These are phyloP conservation scores for Fusarium keratoplasticum DNA, from an alignment of 2,329 filamentous ascomycete species.

Conservation along the genomic window DNA sequence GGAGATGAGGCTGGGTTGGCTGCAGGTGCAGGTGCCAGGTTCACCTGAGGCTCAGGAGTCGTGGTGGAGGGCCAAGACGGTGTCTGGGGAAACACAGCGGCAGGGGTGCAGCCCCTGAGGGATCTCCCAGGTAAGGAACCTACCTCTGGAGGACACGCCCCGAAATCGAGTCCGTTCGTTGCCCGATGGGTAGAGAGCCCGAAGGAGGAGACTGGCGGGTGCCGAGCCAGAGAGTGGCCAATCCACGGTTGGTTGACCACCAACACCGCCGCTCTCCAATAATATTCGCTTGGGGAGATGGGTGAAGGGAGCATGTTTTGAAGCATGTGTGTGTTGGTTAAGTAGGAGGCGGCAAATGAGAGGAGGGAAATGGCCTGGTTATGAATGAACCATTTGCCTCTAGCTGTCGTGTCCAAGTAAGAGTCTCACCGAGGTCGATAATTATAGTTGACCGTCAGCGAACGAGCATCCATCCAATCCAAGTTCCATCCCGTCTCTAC, in stretches of 20 bases:
- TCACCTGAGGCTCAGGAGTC: conserved; percentile 43
- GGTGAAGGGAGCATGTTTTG: not conserved
- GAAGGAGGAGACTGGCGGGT: not conserved
- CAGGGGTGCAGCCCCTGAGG: conserved; percentile 28
- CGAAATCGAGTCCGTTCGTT: conserved; percentile 5
- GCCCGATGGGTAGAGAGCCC: not conserved
- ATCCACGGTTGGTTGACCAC: conserved; percentile 19
- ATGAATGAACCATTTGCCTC: not conserved
- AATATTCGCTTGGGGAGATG: conserved; percentile 4
- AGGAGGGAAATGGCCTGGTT: not conserved
- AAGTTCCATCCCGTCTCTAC: conserved; percentile 1
- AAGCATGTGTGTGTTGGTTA: not conserved
- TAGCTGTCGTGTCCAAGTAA: not conserved
- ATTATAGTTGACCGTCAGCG: not conserved
- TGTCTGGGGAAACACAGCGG: conserved; percentile 33
- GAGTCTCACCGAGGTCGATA: not conserved
- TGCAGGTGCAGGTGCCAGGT: conserved; percentile 36
- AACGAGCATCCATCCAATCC: not conserved
- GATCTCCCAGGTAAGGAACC: conserved; percentile 8
- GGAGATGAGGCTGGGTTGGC: conserved; percentile 3
- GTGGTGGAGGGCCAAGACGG: conserved; percentile 15
- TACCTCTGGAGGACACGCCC: conserved; percentile 15
- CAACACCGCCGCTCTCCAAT: conserved; percentile 2
- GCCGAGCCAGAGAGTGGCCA: conserved; percentile 5
- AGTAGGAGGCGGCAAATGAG: not conserved